Conservation (phyloP, 1,284 basidiomycete species). For the Macrocybe sp. region DNA sequence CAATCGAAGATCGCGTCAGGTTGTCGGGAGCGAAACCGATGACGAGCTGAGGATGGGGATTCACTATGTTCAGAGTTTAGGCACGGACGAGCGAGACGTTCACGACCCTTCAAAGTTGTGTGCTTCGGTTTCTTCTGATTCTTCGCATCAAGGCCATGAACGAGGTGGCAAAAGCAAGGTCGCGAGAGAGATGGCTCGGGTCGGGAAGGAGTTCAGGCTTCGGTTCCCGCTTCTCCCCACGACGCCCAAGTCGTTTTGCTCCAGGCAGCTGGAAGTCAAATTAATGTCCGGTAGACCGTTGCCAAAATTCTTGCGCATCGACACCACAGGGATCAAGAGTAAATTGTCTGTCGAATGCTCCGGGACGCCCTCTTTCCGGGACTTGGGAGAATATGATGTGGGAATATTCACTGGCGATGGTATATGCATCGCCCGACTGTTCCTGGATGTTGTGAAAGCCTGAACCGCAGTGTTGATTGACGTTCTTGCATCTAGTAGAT, state of each 20-base stretch:
- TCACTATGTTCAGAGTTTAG: conserved; percentile 64
- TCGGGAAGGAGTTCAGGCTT: conserved; percentile 60
- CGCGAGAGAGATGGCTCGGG: conserved; percentile 47
- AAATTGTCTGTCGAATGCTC: conserved; percentile 51
- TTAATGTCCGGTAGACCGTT: conserved; percentile 48
- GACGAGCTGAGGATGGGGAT: conserved; percentile 64
- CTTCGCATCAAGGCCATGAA: conserved; percentile 39
- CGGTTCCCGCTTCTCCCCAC: conserved; percentile 37
- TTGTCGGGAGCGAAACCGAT: conserved; percentile 31
- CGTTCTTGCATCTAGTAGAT: too few species aligned
- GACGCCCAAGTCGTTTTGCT: conserved; percentile 12
- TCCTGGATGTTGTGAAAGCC: conserved; percentile 48
- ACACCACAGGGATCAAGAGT: conserved; percentile 38
- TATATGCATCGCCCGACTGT: conserved; percentile 48
- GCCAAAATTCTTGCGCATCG: conserved; percentile 53
- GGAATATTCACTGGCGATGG: conserved; percentile 51
- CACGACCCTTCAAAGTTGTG: conserved; percentile 29
- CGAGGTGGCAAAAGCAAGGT: conserved; percentile 11
- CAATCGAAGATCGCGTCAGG: conserved; percentile 19
- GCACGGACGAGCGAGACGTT: conserved; percentile 36
- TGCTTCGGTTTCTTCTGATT: conserved; percentile 61
- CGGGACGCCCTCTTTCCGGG: conserved; percentile 45
- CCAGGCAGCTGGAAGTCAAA: conserved; percentile 39
- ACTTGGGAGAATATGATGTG: conserved; percentile 47
- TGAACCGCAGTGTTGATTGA: too few species aligned